Base-by-base conservation (phyloP, 164 flowering plant species). In the Umbilicus rupestris region DNA sequence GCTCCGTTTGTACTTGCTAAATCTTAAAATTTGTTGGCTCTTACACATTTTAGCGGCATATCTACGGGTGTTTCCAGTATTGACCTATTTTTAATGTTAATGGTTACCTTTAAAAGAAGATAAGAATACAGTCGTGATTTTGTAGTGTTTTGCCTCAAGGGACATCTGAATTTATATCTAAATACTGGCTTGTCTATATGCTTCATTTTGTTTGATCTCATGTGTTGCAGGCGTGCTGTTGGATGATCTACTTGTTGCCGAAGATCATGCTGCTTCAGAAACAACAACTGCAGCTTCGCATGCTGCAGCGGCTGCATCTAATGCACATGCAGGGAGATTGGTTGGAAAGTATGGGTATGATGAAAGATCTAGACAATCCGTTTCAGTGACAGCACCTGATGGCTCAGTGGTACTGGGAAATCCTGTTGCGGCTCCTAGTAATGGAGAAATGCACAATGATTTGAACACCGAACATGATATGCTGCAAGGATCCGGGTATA, bases 211-310 rank as follows among this genome's bases (percentile, higher is more conserved):
- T 37, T 63, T 33, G 42, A 7, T 63, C 42, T 14, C 37, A 15
- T 50, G 30, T 70, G 70, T 28, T 60, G 58, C 50, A 95, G 99
- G 99, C 45, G 97, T 90, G 57, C 79, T 95, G 74, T 85, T 95
- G 24, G 99, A 95, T 78, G 98, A 95, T 73, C 77, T 92, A 66
- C 92, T 95, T 69, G 94, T 87, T 45, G 97, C 98, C 71, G 98
- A 95, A 81, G 99, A 95, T 72, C 78, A 84, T 44, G 94, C 97
- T 71, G 97, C 98, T 70, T 88, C 98, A 68, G 99, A 95, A 76
- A 92, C 96, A 31, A 90, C 96, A 50, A 73, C 75, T 80, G 95
- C 97, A 62, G 95, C 97, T 73, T 91, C 97, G 74, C 92, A 83
- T 81, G 99, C 98, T 29, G 92, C 86, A 37, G 90, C 96, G 45